A percentile compares a stretch with the other conserved stretches of the same genome.
phyloP scores from a whole-genome alignment of 805 yeast genomes.

The Huiozyma naganishii region DNA sequence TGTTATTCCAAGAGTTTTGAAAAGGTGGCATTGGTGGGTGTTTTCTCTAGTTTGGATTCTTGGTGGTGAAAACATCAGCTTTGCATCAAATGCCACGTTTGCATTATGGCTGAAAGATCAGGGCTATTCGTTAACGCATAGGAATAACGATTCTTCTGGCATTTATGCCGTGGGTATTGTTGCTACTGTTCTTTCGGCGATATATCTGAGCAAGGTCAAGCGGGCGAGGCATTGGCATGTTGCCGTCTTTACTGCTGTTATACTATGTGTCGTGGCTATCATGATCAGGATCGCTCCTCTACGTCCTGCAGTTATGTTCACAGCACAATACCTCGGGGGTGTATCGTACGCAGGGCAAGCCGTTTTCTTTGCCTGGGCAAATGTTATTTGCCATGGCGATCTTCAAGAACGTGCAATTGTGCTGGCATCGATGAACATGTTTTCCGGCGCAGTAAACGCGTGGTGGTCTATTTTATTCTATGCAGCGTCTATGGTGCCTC shows the following conservation, averaged over 20 bases:
- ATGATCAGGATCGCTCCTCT: slow-evolving; percentile 35
- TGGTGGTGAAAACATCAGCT: slow-evolving; percentile 41
- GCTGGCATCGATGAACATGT: slow-evolving; percentile 57
- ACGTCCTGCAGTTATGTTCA: slow-evolving; percentile 31
- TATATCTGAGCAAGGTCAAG: slow-evolving; percentile 34
- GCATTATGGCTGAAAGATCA: slow-evolving; percentile 36
- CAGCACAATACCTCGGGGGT: slow-evolving; percentile 48
- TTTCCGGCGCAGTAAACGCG: slow-evolving; percentile 50
- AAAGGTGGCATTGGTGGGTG: slow-evolving; percentile 48
- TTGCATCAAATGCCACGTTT: slow-evolving; percentile 36
- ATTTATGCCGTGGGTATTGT: slow-evolving; percentile 41
- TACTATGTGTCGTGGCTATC: slow-evolving; percentile 38
- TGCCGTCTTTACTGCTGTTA: slow-evolving; percentile 34
- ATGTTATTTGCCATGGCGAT: slow-evolving; percentile 46
- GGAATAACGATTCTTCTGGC: slow-evolving; percentile 48
- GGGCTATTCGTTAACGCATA: slow-evolving; percentile 33
- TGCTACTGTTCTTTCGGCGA: slow-evolving; percentile 34
- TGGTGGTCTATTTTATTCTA: slow-evolving; percentile 53
- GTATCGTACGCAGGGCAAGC: slow-evolving; percentile 50
- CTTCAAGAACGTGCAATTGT: slow-evolving; percentile 54
- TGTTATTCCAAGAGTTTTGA: slow-evolving; percentile 35
- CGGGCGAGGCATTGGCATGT: slow-evolving; percentile 41
- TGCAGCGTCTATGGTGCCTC: slow-evolving; percentile 41
- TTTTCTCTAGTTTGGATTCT: slow-evolving; percentile 42
- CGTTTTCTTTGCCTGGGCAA: slow-evolving; percentile 53